phyloP scores from a whole-genome alignment of 2,329 filamentous ascomycete species.

The Neocatenulostroma microsporum region DNA sequence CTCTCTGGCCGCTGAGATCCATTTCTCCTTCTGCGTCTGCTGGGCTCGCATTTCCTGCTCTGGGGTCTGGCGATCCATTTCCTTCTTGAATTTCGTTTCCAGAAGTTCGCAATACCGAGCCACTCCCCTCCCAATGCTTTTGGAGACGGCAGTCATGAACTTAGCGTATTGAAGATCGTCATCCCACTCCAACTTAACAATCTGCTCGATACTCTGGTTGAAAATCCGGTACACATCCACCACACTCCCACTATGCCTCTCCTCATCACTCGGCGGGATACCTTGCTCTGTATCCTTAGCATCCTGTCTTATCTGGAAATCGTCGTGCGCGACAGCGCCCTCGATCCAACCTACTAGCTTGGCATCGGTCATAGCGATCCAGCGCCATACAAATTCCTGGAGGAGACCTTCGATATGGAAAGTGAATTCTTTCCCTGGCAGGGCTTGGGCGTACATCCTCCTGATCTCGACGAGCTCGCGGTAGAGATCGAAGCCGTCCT shows the following conservation, averaged over 20 bases:
- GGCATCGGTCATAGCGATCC: constrained; percentile 73
- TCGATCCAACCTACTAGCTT: constrained; percentile 80
- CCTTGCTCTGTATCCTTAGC: constrained; percentile 46
- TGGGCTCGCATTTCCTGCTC: constrained; percentile 72
- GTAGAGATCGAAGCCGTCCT: constrained; percentile 93
- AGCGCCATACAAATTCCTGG: constrained; percentile 91
- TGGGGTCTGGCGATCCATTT: constrained; percentile 87
- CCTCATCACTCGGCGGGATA: constrained; percentile 59
- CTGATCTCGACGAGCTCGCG: constrained; percentile 79
- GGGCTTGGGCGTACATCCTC: constrained; percentile 64
- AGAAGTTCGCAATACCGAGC: constrained; percentile 85
- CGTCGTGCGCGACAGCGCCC: constrained; percentile 81
- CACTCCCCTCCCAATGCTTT: constrained; percentile 73
- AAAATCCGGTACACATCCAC: constrained; percentile 92
- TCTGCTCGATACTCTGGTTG: constrained; percentile 81
- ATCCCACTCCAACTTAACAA: constrained; percentile 81
- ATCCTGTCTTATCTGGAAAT: constrained; percentile 67
- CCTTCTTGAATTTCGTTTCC: constrained; percentile 73
- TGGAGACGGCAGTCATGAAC: constrained; percentile 91
- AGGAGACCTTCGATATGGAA: constrained; percentile 83
- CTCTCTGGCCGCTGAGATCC: constrained; percentile 88
- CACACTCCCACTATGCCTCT: constrained; percentile 86
- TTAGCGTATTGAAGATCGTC: constrained; percentile 89
- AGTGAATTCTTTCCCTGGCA: constrained; percentile 66
- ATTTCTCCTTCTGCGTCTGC: constrained; percentile 82